Evolutionary conservation across 257 asterid species (phyloP).

Genomic region (Gentiana macrophylla): DNA sequence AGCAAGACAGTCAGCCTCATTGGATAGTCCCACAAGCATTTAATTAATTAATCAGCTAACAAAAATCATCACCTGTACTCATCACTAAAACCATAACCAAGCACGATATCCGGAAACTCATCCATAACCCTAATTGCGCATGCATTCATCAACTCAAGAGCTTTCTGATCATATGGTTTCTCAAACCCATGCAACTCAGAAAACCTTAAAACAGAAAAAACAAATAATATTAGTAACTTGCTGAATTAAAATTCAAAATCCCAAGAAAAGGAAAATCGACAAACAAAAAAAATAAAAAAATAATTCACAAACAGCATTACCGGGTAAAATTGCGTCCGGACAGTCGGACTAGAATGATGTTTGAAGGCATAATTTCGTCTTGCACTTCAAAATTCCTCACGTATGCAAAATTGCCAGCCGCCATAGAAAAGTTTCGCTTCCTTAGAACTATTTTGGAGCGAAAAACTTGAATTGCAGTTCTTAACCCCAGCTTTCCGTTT

Average conservation of each 20-base stretch:
- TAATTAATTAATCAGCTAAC: not conserved
- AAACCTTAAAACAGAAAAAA: slow-evolving; percentile 31
- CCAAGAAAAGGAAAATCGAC: not conserved
- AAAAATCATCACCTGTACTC: slow-evolving; percentile 50
- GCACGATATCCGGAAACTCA: slow-evolving; percentile 63
- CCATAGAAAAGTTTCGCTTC: slow-evolving; percentile 26
- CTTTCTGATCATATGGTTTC: slow-evolving; percentile 53
- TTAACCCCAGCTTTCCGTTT: no score
- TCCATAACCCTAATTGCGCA: slow-evolving; percentile 56
- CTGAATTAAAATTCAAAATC: slow-evolving; percentile 2
- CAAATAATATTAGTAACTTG: not conserved
- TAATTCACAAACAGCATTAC: slow-evolving; percentile 13
- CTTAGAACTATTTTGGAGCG: no score
- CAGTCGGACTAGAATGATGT: slow-evolving; percentile 47
- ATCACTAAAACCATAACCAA: slow-evolving; percentile 60
- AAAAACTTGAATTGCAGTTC: no score
- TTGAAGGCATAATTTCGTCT: slow-evolving; percentile 56
- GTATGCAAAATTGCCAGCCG: slow-evolving; percentile 75
- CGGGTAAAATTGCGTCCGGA: slow-evolving; percentile 45
- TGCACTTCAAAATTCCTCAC: slow-evolving; percentile 63
- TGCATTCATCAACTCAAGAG: slow-evolving; percentile 60
- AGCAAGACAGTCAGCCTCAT: no score
- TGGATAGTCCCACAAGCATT: not conserved
- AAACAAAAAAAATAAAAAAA: not conserved
- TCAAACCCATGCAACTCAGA: slow-evolving; percentile 65